Evolutionary conservation across 371 early-diverging fungal genomes (phyloP).

Genomic region (Syncephalastrum racemosum): DNA sequence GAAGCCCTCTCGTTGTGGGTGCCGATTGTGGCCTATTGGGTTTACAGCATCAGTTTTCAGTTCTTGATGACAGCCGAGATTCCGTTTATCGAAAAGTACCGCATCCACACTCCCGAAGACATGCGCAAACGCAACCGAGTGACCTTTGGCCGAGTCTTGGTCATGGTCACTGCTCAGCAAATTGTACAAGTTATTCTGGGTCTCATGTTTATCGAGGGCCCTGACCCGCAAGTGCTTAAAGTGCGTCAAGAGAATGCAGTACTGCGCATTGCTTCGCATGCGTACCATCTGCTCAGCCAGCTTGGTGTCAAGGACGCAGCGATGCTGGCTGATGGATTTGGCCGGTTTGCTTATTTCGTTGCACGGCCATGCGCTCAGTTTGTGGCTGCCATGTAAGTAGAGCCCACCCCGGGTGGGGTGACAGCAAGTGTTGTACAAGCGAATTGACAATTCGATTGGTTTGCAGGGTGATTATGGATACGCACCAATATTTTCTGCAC

Average conservation of each 20-base stretch:
- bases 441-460: neutral
- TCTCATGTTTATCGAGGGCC: conserved; percentile 24
- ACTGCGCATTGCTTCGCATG: conserved; percentile 12
- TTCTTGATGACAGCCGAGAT: conserved; percentile 56
- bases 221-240: conserved; percentile 11
- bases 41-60: conserved; percentile 64
- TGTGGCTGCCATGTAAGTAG: conserved; percentile 34
- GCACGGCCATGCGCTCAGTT: conserved; percentile 32
- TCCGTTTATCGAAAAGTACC: conserved; percentile 70
- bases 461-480: conserved; percentile 57
- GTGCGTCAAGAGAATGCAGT: conserved; percentile 13
- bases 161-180: conserved; percentile 60
- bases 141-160: conserved; percentile 50
- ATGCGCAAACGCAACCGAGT: conserved; percentile 63
- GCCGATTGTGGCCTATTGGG: conserved; percentile 71
- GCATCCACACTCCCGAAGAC: conserved; percentile 68
- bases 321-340: conserved; percentile 46
- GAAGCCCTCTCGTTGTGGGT: conserved; percentile 59
- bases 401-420: conserved; percentile 6
- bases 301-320: conserved; percentile 12
- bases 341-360: conserved; percentile 46
- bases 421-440: conserved; percentile 1
- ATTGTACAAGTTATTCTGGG: conserved; percentile 46
- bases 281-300: conserved; percentile 36
- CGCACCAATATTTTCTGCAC: conserved; percentile 78